Evolutionary conservation across 805 yeast species (phyloP).

Genomic region (Lipomyces japonicus): DNA sequence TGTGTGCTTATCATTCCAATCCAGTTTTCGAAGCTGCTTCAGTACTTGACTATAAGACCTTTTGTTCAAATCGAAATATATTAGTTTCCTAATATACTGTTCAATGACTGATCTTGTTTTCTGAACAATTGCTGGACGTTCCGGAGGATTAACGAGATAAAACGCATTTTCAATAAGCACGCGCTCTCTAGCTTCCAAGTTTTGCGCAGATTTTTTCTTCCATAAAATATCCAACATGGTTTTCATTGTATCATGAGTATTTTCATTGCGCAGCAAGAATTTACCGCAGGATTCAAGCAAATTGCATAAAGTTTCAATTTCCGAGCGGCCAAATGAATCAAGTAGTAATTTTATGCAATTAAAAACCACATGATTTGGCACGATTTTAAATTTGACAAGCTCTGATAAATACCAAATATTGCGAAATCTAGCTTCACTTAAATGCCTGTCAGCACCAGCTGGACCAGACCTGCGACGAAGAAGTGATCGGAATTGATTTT

Average conservation of each 20-base stretch:
- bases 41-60: constrained; percentile 40
- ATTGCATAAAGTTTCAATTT: constrained; percentile 65
- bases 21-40: constrained; percentile 43
- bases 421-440: constrained; percentile 22
- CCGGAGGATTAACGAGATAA: constrained; percentile 40
- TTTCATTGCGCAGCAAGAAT: constrained; percentile 54
- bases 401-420: constrained; percentile 64
- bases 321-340: constrained; percentile 49
- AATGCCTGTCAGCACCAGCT: constrained; percentile 13
- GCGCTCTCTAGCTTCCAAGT: constrained; percentile 52
- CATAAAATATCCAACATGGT: constrained; percentile 59
- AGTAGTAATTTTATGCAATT: constrained; percentile 67
- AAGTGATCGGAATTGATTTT: constrained; percentile 36
- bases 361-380: constrained; percentile 67
- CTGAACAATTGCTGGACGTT: constrained; percentile 36
- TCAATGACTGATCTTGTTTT: constrained; percentile 34
- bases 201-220: constrained; percentile 47
- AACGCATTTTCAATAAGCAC: constrained; percentile 52
- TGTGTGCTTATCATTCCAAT: constrained; percentile 46
- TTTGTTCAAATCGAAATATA: constrained; percentile 50
- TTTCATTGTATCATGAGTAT: constrained; percentile 55
- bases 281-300: constrained; percentile 72
- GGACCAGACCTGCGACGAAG: constrained; percentile 11
- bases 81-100: constrained; percentile 47
- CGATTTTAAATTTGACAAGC: constrained; percentile 66